Evolutionary conservation across 2,329 filamentous ascomycete species (phyloP), one percentile per base, ranked within the genome.

Genomic region (Macrophomina tecta): DNA sequence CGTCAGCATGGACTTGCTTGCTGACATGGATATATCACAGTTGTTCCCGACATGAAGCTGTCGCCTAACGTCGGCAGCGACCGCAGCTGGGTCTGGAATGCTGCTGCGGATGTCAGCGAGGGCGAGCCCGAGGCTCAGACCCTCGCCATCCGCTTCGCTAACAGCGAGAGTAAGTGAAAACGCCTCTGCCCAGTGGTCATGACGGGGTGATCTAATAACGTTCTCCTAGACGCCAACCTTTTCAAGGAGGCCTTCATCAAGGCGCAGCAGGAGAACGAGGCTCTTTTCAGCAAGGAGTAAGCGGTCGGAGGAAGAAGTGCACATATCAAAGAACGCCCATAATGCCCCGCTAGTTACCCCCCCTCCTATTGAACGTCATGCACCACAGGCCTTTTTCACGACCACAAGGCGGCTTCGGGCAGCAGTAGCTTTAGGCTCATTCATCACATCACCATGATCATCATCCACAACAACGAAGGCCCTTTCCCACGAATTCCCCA

Each of bases 11-110:
- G 55, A 48, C 23, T 12, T 32, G 32, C n/a, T 49, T 73, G 62
- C 70, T 78, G 64, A 75, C 68, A 53, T 51, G 68, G 53, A 62
- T 66, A 45, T n/a, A 65, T 45, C 61, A 68, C 72, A 97, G 94
- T 99, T 77, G 93, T 97, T 69, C 94, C 94, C 70, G 94, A 97
- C 82, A 98, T 99, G 94, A 97, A 97, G 86, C 90, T 99, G 71
- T 94, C 92, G 69, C 93, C 95, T 82, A 99, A 99, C 80, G 94
- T 98, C 73, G 95, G 95, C 76, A 97, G 92, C 76, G 95, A 99
- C 85, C 91, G 95, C 81, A 96, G 91, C 84, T 99, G 95, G 95
- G 95, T 99, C 73, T 99, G 95, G 95, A 98, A 97, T 78, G 94
- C 94, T 68, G 91, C 94, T 67, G 95, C 95, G 72, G 95, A 99